Percentiles rank a stretch among this genome's conserved stretches.
Evolutionary conservation across 148 eudicot genomes (phyloP).

Genomic region (Chenopodium album): DNA sequence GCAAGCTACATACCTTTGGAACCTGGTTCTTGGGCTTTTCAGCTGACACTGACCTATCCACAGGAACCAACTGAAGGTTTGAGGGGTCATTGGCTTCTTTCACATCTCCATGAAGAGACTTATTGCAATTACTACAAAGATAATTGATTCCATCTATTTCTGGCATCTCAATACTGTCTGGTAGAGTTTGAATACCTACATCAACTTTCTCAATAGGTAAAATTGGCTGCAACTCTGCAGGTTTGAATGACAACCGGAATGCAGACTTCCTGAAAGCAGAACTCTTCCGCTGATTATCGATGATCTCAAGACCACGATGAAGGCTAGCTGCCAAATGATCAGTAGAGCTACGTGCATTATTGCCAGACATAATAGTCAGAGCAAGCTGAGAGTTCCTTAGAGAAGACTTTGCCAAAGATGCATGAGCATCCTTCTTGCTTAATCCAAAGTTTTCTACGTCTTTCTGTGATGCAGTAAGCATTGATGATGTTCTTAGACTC

Average conservation of each 20-base stretch:
- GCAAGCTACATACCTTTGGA: constrained; percentile 62
- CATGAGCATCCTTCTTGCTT: constrained; percentile 25
- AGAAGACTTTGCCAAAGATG: constrained; percentile 43
- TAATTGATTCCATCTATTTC: constrained; percentile 33
- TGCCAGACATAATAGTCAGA: constrained; percentile 34
- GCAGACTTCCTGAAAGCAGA: constrained; percentile 66
- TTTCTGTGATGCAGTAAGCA: constrained; percentile 53
- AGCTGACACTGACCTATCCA: constrained; percentile 45
- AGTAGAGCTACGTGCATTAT: constrained; percentile 41
- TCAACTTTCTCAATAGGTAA: constrained; percentile 63
- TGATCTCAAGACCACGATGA: constrained; percentile 76
- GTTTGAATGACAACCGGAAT: constrained; percentile 69
- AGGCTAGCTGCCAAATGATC: constrained; percentile 81
- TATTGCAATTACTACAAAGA: constrained; percentile 68
- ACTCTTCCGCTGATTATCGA: constrained; percentile 57
- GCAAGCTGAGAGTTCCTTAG: constrained; percentile 41
- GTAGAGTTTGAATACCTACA: constrained; percentile 76
- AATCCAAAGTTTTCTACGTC: constrained; percentile 21
- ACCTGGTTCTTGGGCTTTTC: constrained; percentile 63
- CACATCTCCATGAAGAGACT: constrained; percentile 33
- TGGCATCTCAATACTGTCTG: constrained; percentile 33
- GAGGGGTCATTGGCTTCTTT: constrained; percentile 44
- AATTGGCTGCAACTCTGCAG: constrained; percentile 49
- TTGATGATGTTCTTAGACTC: constrained; percentile 68
- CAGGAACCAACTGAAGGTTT: constrained; percentile 70